Percentiles rank a stretch among this genome's conserved stretches.
phyloP scores from a whole-genome alignment of 1,284 basidiomycete species.

The Bjerkandera adusta region DNA sequence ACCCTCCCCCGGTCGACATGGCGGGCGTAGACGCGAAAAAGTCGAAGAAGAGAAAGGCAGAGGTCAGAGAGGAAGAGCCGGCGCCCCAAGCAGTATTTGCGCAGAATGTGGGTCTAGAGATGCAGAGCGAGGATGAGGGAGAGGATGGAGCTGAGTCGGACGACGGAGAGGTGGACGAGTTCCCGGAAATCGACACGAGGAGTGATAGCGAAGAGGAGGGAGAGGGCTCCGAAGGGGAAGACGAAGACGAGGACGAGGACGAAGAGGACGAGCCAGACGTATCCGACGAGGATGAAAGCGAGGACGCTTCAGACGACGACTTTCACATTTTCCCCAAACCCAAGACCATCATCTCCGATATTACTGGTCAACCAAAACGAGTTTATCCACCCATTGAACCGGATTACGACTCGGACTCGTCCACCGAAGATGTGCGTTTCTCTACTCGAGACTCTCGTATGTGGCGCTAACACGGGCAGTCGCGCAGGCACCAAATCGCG shows the following conservation, averaged over 20 bases:
- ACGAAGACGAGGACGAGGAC: constrained; percentile 33
- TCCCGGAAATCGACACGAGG: constrained; percentile 53
- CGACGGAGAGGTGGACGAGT: constrained; percentile 45
- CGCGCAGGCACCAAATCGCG: constrained; percentile 82
- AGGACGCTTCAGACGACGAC: constrained; percentile 36
- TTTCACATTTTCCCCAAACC: constrained; percentile 57
- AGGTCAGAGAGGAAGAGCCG: constrained; percentile 22
- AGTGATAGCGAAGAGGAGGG: constrained; percentile 48
- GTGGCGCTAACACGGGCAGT: constrained; percentile 4
- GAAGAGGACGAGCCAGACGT: constrained; percentile 38
- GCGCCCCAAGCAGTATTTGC: constrained; percentile 29
- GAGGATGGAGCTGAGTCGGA: constrained; percentile 45
- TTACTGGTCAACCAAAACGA: constrained; percentile 87
- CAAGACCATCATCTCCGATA: constrained; percentile 70
- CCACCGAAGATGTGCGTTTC: constrained; percentile 87
- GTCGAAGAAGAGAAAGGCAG: constrained; percentile 59
- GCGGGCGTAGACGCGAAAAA: constrained; percentile 26
- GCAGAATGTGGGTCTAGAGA: constrained; percentile 52
- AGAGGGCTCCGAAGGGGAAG: constrained; percentile 25
- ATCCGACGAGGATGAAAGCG: constrained; percentile 33
- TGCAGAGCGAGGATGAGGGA: constrained; percentile 70
- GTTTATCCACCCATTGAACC: constrained; percentile 96
- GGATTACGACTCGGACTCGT: constrained; percentile 95
- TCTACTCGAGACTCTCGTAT: constrained; percentile 8
- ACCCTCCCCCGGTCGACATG: constrained; percentile 33